Evolutionary conservation across 2,329 filamentous ascomycete species (phyloP), one percentile per base, ranked within the genome.

Genomic region (Fusarium oxysporum): DNA sequence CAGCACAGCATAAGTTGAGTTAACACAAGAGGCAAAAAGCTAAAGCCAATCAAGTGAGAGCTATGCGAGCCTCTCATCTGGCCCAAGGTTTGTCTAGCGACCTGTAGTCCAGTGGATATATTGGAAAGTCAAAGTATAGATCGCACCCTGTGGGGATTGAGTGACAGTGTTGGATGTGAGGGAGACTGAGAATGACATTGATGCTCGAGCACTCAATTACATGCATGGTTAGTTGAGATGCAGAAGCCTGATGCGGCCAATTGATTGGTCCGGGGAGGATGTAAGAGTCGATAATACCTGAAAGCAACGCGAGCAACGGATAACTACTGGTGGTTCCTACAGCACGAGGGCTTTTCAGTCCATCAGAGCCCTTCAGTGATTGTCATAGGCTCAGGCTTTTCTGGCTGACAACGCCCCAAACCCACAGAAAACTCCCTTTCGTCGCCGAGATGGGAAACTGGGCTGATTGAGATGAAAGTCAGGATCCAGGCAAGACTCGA

Each of bases 151-250:
- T 62, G 71, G 58, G 51, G 43, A 19, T 57, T 67, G 40, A 40
- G 50, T 44, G 32, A 53, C 30, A 58, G 57, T n/a, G 23, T 25
- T 30, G 35, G 54, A 63, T 51, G 53, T 38, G 41, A 72, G 70
- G 65, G 65, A 70, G 47, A 48, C 40, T 43, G 56, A 45, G 47
- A 25, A 57, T 35, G 30, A 40, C 33, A 50, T 57, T 59, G 41
- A 60, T 62, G 65, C 62, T 65, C 47, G 40, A 47, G 40, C n/a
- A 61, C 70, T 68, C 67, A 40, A 71, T 76, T 74, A 76, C 76
- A 78, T 77, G 75, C 76, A 75, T 76, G 68, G 63, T 76, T 75
- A 75, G 72, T 73, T 77, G 67, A 70, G 65, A 66, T 72, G 58
- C 56, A 68, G 62, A 53, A 64, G 21, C 62, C 65, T 60, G 57